Conservation (phyloP, 192 early-diverging fungal species). For the Umbelopsis sp. region DNA sequence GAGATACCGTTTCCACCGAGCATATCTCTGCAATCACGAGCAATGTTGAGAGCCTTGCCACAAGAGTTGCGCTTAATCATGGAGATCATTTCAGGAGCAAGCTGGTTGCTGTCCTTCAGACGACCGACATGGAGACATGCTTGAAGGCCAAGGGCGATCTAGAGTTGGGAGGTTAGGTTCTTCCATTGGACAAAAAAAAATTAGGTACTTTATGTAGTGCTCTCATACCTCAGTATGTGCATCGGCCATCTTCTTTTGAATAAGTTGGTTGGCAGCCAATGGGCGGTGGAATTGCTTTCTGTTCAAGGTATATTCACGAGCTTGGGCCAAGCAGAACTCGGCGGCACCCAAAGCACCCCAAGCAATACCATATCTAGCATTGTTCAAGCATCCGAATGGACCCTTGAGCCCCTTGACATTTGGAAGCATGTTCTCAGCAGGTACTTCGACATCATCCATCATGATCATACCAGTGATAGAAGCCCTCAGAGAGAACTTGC, state of each 20-base stretch:
- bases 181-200: background rate
- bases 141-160: constrained; percentile 85
- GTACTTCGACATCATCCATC: constrained; percentile 97
- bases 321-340: constrained; percentile 86
- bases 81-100: constrained; percentile 94
- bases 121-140: constrained; percentile 89
- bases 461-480: constrained; percentile 97
- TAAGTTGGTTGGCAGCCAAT: constrained; percentile 89
- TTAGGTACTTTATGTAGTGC: background rate
- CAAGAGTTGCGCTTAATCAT: constrained; percentile 96
- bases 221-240: constrained; percentile 75
- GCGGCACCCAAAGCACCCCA: constrained; percentile 98
- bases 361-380: constrained; percentile 94
- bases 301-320: constrained; percentile 87
- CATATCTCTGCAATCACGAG: constrained; percentile 86
- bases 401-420: constrained; percentile 90
- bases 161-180: background rate
- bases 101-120: constrained; percentile 84
- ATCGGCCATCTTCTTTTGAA: constrained; percentile 96
- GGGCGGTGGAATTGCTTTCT: constrained; percentile 94
- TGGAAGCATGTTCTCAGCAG: constrained; percentile 89
- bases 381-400: constrained; percentile 97
- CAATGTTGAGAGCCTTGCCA: constrained; percentile 92
- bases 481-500: constrained; percentile 94
- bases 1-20: constrained; percentile 95